Conservation (phyloP, 169 alveolate species). For the Plasmodium falciparum region DNA sequence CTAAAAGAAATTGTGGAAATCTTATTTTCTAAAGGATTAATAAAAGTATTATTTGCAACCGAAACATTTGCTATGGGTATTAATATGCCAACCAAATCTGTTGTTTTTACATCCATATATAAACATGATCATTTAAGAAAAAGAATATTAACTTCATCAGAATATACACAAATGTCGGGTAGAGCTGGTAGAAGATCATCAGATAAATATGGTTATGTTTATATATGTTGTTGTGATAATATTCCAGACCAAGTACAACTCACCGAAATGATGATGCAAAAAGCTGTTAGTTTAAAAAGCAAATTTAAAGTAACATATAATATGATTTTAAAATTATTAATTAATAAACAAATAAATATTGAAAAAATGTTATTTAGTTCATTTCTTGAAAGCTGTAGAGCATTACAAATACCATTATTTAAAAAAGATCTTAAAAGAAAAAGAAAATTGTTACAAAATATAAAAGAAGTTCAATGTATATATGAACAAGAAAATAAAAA, state of each 20-base stretch:
- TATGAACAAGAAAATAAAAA: conserved; percentile 26
- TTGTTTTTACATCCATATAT: conserved; percentile 94
- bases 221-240: conserved; percentile 90
- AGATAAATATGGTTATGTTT: conserved; percentile 96
- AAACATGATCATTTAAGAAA: conserved; percentile 94
- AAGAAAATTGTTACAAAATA: conserved; percentile 58
- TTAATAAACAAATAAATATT: conserved; percentile 87
- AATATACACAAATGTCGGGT: conserved; percentile 99
- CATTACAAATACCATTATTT: conserved; percentile 83
- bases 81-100: conserved; percentile 99
- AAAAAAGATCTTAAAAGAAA: conserved; percentile 81
- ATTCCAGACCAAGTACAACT: conserved; percentile 91
- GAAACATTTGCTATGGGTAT: conserved; percentile 99
- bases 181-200: conserved; percentile 99
- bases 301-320: conserved; percentile 94
- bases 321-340: conserved; percentile 90
- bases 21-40: conserved; percentile 95
- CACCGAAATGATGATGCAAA: conserved; percentile 89
- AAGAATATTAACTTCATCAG: conserved; percentile 95
- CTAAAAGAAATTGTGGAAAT: conserved; percentile 98
- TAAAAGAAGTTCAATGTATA: conserved; percentile 76
- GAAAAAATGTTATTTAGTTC: conserved; percentile 90
- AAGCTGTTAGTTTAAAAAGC: conserved; percentile 90
- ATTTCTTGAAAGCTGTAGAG: conserved; percentile 89
- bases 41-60: conserved; percentile 98